Base-by-base conservation (phyloP, 805 yeast genomes). In the Ogataea paradorogensis region DNA sequence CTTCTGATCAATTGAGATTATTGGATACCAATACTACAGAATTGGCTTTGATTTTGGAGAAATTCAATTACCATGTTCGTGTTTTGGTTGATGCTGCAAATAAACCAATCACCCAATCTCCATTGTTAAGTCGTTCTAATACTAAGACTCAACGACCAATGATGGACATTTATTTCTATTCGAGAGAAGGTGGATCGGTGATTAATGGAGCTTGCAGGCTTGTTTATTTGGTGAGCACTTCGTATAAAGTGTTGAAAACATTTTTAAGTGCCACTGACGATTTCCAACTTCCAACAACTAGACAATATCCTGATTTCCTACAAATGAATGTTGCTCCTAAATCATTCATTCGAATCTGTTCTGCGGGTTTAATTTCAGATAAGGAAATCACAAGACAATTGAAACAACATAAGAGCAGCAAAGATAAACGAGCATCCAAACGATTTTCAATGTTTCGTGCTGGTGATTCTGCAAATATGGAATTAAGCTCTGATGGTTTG, bases 301-400 rank as follows among this genome's bases (percentile, higher is more conserved):
- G 88, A 52, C 66, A 76, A 15, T 84, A 83, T 53, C 82, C 87
- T 1, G 84, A 85, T 56, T 83, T 83, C 47, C 61, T 71, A 8
- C 59, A 58, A 18, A 74, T 80, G 59, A 70, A 73, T 43, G 70
- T 84, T 3, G 71, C 79, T 6, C 80, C 89, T 0, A 73, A 70
- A 7, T 71, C 70, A 7, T 84, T 84, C 58, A 73, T 84, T 22
- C 70, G 68, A 40, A 70, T 69, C 40, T 82, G 89, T 48, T 74
- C 89, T 0, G 58, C 65, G 33, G 87, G 84, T 0, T 63, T 83
- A 33, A 71, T 74, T n/a, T 71, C 71, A 22, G 61, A 60, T 25
- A 45, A 68, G 16, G 58, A 60, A 9, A 61, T 62, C 24, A 46
- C 56, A 21, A 47, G 38, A 25, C 66, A 62, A 46, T 51, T 61